Evolutionary conservation across 2,329 filamentous ascomycete species (phyloP), one percentile per base, ranked within the genome.

Genomic region (Sporothrix inflata): DNA sequence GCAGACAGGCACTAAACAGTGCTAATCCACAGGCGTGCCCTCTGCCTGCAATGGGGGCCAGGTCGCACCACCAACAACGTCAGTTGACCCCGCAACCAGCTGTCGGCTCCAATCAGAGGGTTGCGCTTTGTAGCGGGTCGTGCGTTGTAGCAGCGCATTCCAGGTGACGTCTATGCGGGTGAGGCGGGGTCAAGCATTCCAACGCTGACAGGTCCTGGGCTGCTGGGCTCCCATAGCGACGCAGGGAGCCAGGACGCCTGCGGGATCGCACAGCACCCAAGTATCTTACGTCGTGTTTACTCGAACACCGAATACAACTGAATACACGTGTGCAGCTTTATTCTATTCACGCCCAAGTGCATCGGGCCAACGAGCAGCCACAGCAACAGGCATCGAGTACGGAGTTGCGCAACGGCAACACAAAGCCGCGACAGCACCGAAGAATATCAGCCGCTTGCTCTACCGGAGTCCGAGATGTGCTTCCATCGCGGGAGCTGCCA

Each of bases 61-160:
- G 11, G 30, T 61, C 47, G 51, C 51, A 14, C 51, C 49, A 55
- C 40, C 16, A 30, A 38, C 38, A 42, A 11, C n/a, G 51, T 27
- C 72, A 72, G 70, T 71, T 74, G 68, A 74, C 73, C 73, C 71
- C 73, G 71, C 73, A 74, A 74, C 70, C 57, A 61, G 53, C 40
- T 34, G 60, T 12, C 53, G 38, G n/a, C 34, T 24, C 57, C 34
- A 63, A 42, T 60, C 27, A 60, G 14, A 60, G 5, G 16, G 12
- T 12, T 14, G 27, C 30, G 51, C 51, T 53, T 27, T 24, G 21
- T 68, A n/a, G 30, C 40, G 4, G 5, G 63, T 51, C 16, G 42
- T 21, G 49, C 49, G 51, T 4, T 27, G 8, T 7, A 4, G 9
- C 53, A 60, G 27, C 53, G 19, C 55, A 60, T 60, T 60, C 55